Conservation (phyloP, 805 yeast species). For the Hanseniaspora taiwanica region DNA sequence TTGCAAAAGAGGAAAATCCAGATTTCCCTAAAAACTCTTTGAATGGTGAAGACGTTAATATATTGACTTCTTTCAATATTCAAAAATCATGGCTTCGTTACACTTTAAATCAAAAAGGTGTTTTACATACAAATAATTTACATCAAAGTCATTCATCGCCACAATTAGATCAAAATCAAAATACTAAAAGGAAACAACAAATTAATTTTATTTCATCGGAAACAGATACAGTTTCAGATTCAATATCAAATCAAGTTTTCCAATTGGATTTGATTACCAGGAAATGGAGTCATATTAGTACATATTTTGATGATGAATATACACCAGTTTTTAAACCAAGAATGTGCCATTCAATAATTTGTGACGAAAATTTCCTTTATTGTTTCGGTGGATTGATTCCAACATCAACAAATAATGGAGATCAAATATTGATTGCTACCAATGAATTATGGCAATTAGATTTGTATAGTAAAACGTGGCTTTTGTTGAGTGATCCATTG, state of each 20-base stretch:
- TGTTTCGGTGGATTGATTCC: slow-evolving; percentile 51
- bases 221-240: slow-evolving; percentile 15
- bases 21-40: neutral
- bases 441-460: slow-evolving; percentile 64
- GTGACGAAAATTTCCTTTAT: slow-evolving; percentile 37
- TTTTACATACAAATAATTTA: neutral
- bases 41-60: neutral
- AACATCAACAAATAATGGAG: slow-evolving; percentile 16
- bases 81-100: slow-evolving; percentile 5
- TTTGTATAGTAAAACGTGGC: slow-evolving; percentile 40
- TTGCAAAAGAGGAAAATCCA: slow-evolving; percentile 13
- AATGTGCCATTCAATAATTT: slow-evolving; percentile 45
- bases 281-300: slow-evolving; percentile 36
- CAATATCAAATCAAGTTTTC: slow-evolving; percentile 53
- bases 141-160: too few species aligned
- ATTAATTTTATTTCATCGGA: neutral
- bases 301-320: slow-evolving; percentile 10
- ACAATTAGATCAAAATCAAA: too few species aligned
- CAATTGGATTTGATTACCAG: slow-evolving; percentile 45
- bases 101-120: slow-evolving; percentile 1
- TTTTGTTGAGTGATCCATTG: slow-evolving; percentile 25
- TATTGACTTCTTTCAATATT: slow-evolving; percentile 3
- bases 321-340: slow-evolving; percentile 32
- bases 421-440: slow-evolving; percentile 26
- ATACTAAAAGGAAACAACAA: too few species aligned